phyloP scores from a whole-genome alignment of 805 yeast genomes.

The Citeromyces matritensis region DNA sequence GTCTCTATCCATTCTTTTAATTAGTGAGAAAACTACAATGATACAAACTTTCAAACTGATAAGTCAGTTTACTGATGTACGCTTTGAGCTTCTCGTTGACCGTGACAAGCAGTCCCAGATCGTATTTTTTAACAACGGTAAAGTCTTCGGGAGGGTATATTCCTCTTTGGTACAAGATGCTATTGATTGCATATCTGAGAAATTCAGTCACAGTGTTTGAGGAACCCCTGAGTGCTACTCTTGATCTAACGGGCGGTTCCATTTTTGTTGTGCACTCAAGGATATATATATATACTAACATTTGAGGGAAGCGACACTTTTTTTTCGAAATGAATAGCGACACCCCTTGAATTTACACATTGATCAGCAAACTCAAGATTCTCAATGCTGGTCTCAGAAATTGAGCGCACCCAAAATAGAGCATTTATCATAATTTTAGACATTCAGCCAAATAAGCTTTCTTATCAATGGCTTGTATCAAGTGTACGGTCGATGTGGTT shows the following conservation, averaged over 20 bases:
- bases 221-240: conserved; percentile 61
- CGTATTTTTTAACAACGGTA: conserved; percentile 63
- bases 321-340: too few relatives aligned
- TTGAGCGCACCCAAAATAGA: too few relatives aligned
- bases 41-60: conserved; percentile 36
- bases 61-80: conserved; percentile 53
- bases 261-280: not conserved
- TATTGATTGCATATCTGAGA: conserved; percentile 64
- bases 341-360: too few relatives aligned
- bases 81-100: conserved; percentile 61
- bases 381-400: too few relatives aligned
- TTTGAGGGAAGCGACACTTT: too few relatives aligned
- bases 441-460: too few relatives aligned
- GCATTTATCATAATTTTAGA: too few relatives aligned
- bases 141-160: conserved; percentile 84
- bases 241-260: conserved; percentile 22
- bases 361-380: too few relatives aligned
- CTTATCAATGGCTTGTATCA: too few relatives aligned
- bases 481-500: too few relatives aligned
- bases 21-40: not conserved
- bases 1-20: conserved; percentile 50
- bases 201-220: conserved; percentile 70
- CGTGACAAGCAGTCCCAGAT: conserved; percentile 55
- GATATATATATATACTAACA: not conserved
- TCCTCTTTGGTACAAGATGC: conserved; percentile 78